Percentiles rank a stretch among this genome's conserved stretches.
Evolutionary conservation across 2,329 filamentous ascomycete species (phyloP).

Genomic region (Xylaria multiplex): DNA sequence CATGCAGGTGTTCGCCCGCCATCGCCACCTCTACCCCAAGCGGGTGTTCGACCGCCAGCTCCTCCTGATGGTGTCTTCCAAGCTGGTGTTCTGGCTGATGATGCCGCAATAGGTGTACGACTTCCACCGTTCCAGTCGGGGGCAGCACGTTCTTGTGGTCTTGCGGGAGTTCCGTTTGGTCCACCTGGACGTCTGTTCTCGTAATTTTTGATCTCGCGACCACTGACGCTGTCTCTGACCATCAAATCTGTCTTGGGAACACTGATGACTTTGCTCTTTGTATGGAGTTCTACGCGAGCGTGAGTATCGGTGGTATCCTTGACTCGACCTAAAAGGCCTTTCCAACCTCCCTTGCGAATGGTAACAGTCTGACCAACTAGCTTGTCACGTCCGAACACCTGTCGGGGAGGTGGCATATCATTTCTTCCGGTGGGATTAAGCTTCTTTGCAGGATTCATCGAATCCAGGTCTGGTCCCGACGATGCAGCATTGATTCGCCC

Average conservation of each 20-base stretch:
- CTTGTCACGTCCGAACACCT: slow-evolving; percentile 79
- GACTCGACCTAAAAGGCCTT: slow-evolving; percentile 92
- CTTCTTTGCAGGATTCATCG: slow-evolving; percentile 93
- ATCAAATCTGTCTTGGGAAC: slow-evolving; percentile 83
- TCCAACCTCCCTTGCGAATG: slow-evolving; percentile 87
- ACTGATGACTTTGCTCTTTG: slow-evolving; percentile 90
- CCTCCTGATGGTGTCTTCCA: slow-evolving; percentile 73
- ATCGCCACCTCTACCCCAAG: slow-evolving; percentile 66
- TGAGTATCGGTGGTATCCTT: slow-evolving; percentile 90
- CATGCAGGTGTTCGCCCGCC: slow-evolving; percentile 76
- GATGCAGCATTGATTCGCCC: slow-evolving; percentile 73
- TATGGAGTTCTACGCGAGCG: slow-evolving; percentile 91
- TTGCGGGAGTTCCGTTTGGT: slow-evolving; percentile 57
- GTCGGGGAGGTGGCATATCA: slow-evolving; percentile 74
- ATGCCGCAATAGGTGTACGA: slow-evolving; percentile 73
- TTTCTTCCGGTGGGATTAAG: slow-evolving; percentile 69
- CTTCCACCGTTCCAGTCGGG: slow-evolving; percentile 72
- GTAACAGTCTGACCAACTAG: slow-evolving; percentile 92
- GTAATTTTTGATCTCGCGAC: slow-evolving; percentile 78
- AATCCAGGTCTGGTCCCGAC: slow-evolving; percentile 80
- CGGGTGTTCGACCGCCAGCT: slow-evolving; percentile 68
- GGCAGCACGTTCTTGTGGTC: slow-evolving; percentile 55
- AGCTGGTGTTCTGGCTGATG: slow-evolving; percentile 77
- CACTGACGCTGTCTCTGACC: slow-evolving; percentile 86
- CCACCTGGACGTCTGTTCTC: slow-evolving; percentile 59